These are phyloP conservation scores for Funneliformis mosseae DNA, from an alignment of 192 early-diverging fungal genomes.

Conservation along the genomic window DNA sequence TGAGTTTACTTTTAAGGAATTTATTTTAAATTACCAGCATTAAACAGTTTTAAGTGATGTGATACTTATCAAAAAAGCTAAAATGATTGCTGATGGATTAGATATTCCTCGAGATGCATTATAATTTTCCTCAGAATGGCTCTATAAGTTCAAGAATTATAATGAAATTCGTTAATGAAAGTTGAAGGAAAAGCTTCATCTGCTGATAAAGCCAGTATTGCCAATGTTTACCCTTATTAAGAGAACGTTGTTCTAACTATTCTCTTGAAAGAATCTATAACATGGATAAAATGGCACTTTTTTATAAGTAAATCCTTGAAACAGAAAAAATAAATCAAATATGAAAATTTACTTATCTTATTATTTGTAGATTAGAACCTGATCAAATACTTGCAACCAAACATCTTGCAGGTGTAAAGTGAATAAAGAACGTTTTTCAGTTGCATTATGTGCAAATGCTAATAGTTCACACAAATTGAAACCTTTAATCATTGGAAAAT, in stretches of 20 bases:
- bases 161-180: constrained; percentile 21
- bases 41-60: too few species aligned
- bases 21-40: constrained; percentile 4
- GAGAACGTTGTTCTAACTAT: constrained; percentile 2
- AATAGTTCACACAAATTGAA: neutral
- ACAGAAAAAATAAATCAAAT: neutral
- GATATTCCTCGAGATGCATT: neutral
- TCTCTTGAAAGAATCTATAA: constrained; percentile 31
- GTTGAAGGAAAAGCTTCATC: constrained; percentile 23
- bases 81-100: neutral
- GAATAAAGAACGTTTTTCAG: constrained; percentile 4
- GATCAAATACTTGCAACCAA: neutral
- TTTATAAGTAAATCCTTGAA: neutral
- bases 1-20: neutral
- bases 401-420: neutral
- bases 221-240: neutral
- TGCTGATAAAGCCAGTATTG: constrained; percentile 15
- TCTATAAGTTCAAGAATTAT: constrained; percentile 25
- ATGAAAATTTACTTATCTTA: neutral
- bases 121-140: constrained; percentile 2
- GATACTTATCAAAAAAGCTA: neutral
- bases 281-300: constrained; percentile 25
- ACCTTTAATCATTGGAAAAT: neutral
- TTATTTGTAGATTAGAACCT: neutral
- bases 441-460: constrained; percentile 1